phyloP scores from a whole-genome alignment of 495 filamentous ascomycete genomes.

The Penicillium subrubescens region DNA sequence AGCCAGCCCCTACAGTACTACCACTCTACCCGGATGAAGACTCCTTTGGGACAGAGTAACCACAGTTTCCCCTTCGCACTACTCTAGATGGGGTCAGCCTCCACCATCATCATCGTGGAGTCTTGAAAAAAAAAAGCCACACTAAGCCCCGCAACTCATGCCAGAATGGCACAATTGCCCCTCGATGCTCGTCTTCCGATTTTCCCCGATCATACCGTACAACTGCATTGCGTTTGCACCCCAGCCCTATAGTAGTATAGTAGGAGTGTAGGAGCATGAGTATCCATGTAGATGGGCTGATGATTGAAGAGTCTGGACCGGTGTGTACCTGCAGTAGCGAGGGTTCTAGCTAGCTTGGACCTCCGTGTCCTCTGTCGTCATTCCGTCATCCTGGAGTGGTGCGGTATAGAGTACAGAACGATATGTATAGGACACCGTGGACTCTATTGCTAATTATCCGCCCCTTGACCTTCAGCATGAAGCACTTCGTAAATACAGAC shows the following conservation, averaged over 20 bases:
- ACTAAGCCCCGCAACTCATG: conserved; percentile 27
- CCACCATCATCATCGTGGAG: conserved; percentile 30
- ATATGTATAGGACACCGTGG: background rate
- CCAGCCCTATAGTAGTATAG: background rate
- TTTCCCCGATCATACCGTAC: conserved; percentile 20
- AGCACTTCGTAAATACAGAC: background rate
- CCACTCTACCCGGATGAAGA: background rate
- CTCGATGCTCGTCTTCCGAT: conserved; percentile 16
- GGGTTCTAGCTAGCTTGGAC: background rate
- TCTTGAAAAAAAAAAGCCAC: conserved; percentile 11
- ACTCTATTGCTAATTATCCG: background rate
- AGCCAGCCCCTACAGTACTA: background rate
- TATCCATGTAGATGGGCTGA: background rate
- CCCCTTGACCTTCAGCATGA: too few relatives aligned
- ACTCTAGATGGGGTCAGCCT: conserved; percentile 3
- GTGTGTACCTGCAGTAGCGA: conserved; percentile 29
- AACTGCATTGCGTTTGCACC: background rate
- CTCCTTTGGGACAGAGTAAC: background rate
- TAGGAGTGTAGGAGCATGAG: background rate
- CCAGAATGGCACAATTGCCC: conserved; percentile 22
- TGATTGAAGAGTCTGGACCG: background rate
- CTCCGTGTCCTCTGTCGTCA: background rate
- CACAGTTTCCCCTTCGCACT: background rate
- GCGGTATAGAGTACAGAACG: background rate
- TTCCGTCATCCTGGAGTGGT: background rate